Base-by-base conservation (phyloP, 129 eudicot species). In the Ambrosia trifida region DNA sequence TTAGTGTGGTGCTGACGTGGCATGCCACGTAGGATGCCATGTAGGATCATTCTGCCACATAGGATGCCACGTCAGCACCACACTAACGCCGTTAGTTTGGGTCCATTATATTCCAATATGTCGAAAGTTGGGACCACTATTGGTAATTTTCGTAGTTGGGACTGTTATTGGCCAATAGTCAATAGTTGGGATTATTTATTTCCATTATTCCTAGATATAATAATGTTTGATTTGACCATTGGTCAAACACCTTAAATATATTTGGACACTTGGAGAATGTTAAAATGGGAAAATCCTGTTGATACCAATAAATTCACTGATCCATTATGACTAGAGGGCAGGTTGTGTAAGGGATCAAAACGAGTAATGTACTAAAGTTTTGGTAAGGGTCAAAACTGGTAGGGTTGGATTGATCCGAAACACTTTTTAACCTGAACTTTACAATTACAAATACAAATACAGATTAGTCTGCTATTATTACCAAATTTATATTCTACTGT, bases 241-340 rank as follows among this genome's bases (percentile, higher is more conserved):
- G 45, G 58, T 46, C 36, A 61, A 46, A 64, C 11, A 12, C 13
- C 30, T 63, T 33, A 16, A 35, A 35, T 63, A 33, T 24, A 11
- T 32, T 63, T 50, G 12, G 36, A 47, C 3, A 64, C 28, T 24
- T 1, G 28, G 28, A 24, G 1, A 0, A 33, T 49, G 64, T 24
- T 61, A 17, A 58, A 72, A 30, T 31, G 35, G 35, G 32, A 58
- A 32, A n/a, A 44, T 4, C 33, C 28, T 43, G 35, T 18, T 18
- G 47, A 4, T 16, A 12, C 19, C 59, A 3, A 73, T 62, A 13
- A 73, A 47, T 20, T 70, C 24, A 70, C 20, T 33, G 53, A 38
- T 11, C 24, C 36, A 36, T 54, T 69, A 16, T 16, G 8, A 16
- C 57, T n/a, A 51, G 57, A 51, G 32, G 31, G 60, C 1, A 2